phyloP scores from a whole-genome alignment of 345 rosid genomes.

The Moricandia arvensis region DNA sequence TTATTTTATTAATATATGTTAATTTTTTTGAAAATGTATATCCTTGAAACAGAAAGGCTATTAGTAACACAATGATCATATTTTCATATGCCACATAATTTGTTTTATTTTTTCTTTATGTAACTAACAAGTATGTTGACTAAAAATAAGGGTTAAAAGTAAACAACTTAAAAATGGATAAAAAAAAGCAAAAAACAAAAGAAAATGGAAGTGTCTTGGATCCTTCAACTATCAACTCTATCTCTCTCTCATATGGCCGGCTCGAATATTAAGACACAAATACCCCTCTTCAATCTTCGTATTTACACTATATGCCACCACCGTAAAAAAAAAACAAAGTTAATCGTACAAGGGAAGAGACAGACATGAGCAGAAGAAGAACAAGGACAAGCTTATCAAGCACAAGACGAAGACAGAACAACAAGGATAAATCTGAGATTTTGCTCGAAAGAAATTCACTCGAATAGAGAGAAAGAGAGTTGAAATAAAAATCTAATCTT shows the following conservation, averaged over 20 bases:
- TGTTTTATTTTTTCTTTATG: no score
- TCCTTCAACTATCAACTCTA: slow-evolving; percentile 47
- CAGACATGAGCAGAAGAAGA: slow-evolving; percentile 4
- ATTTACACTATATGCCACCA: slow-evolving; percentile 61
- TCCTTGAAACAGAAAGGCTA: no score
- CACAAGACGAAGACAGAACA: slow-evolving; percentile 21
- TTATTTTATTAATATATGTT: no score
- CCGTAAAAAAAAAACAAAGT: slow-evolving; percentile 30
- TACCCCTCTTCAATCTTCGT: slow-evolving; percentile 36
- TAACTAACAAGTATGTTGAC: not conserved
- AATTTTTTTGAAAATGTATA: no score
- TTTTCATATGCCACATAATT: not conserved
- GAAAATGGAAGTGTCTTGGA: slow-evolving; percentile 50
- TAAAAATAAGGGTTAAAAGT: not conserved
- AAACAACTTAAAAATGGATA: no score
- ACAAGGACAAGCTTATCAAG: not conserved
- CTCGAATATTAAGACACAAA: slow-evolving; percentile 21
- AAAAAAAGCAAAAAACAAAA: not conserved
- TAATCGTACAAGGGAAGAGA: slow-evolving; percentile 27
- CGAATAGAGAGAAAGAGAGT: not conserved
- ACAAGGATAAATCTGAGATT: slow-evolving; percentile 23
- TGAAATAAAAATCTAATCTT: not conserved
- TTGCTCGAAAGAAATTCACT: not conserved
- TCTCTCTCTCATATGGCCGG: slow-evolving; percentile 46
- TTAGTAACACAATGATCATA: not conserved